Evolutionary conservation across 225 moss, liverwort and hornwort genomes (phyloP).

Genomic region (Pseudoscleropodium purum): DNA sequence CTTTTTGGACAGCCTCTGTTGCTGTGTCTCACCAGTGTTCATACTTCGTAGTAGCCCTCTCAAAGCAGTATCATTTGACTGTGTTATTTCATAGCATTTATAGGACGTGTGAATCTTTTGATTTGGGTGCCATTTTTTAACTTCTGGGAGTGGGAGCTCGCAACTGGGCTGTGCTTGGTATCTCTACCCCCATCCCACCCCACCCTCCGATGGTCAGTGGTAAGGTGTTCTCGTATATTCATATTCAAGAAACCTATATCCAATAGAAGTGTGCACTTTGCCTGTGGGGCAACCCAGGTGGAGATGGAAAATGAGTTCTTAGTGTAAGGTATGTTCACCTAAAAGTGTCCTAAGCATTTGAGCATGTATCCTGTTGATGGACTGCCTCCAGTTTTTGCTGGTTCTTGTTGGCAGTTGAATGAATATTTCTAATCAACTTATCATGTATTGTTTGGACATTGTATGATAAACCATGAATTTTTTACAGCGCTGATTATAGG

Average conservation of each 20-base stretch:
- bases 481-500: no score
- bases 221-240: not conserved
- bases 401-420: not conserved
- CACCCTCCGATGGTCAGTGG: not conserved
- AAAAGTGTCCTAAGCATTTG: not conserved
- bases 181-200: not conserved
- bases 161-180: not conserved
- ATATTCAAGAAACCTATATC: not conserved
- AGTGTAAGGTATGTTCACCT: not conserved
- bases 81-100: not conserved
- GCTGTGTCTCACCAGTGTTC: not conserved
- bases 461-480: not conserved
- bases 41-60: not conserved
- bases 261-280: not conserved
- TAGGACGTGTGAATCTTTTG: not conserved
- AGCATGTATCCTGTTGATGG: not conserved
- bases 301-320: not conserved
- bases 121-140: not conserved
- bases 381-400: not conserved
- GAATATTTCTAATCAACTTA: not conserved
- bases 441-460: not conserved
- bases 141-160: not conserved
- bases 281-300: not conserved
- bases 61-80: not conserved
- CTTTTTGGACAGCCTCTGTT: not conserved